Evolutionary conservation across 768 basidiomycete species (phyloP).

Genomic region (Strobilomyces confusus): DNA sequence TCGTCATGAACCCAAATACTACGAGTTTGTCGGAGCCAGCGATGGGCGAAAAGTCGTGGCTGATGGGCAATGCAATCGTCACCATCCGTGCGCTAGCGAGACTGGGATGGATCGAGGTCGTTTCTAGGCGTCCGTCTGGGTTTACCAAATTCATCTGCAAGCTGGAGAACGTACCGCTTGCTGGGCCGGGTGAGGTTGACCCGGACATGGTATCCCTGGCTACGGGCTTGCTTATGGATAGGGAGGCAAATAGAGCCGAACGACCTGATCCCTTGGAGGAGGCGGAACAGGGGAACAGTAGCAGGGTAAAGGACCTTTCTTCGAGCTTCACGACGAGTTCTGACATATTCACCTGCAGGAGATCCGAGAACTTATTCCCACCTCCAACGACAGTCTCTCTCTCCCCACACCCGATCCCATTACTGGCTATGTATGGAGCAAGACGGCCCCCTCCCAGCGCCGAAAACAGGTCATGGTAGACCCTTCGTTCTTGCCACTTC

Average conservation of each 20-base stretch:
- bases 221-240: slow-evolving; percentile 69
- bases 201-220: slow-evolving; percentile 73
- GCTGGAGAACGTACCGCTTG: slow-evolving; percentile 84
- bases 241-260: slow-evolving; percentile 38
- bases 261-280: slow-evolving; percentile 27
- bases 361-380: slow-evolving; percentile 13
- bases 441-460: slow-evolving; percentile 80
- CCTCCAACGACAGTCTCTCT: slow-evolving; percentile 6
- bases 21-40: slow-evolving; percentile 36
- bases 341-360: slow-evolving; percentile 20
- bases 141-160: slow-evolving; percentile 80
- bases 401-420: slow-evolving; percentile 60
- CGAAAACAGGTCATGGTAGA: slow-evolving; percentile 83
- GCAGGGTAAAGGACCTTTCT: slow-evolving; percentile 9
- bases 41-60: slow-evolving; percentile 72
- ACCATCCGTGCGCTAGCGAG: slow-evolving; percentile 72
- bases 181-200: slow-evolving; percentile 78
- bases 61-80: slow-evolving; percentile 78
- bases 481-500: slow-evolving; percentile 81
- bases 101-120: slow-evolving; percentile 85
- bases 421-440: slow-evolving; percentile 86
- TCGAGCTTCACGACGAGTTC: neutral
- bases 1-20: slow-evolving; percentile 60
- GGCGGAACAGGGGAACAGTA: neutral
- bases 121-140: slow-evolving; percentile 84